Base-by-base conservation (phyloP, 1,139 yeast species). In the Candida buenavistaensis region DNA sequence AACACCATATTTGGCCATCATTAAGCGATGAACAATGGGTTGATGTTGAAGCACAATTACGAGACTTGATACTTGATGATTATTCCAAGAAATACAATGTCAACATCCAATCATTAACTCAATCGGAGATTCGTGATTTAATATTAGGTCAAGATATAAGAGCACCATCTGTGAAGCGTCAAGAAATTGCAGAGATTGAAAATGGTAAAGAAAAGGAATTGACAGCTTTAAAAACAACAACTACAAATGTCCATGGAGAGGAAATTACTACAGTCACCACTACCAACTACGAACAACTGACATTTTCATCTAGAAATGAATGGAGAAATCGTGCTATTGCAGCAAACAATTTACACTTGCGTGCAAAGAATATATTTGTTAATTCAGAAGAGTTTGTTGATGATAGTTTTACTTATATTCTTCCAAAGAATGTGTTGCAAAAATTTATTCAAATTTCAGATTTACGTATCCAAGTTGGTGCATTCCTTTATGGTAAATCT, bases 261-360 rank as follows among this genome's bases (percentile, higher is more conserved):
- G 95, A 90, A 50, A 90, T 94, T 51, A 82, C 85, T 25, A 94
- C 96, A 0, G 96, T 92, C 14, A 89, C 97, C 0, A 89, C 98
- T 0, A 80, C 94, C 14, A 80, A 80, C 46, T 90, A 86, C 54
- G 98, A 89, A 52, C 95, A 88, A 48, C 83, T 80, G 64, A 64
- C 82, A 3, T 92, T 92, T 54, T 72, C 82, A 27, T 87, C 97
- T 3, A 82, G 81, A 55, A 82, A 89, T 26, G 96, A 90, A 54
- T 92, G 99, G 99, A 75, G 97, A 48, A 75, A 75, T 39, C 67
- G 95, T 28, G 97, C 97, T 0, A 77, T 94, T 38, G 82, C 95
- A 1, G 75, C 95, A 0, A 75, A 86, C 33, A 74, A 79, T 47
- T 64, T 92, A 33, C 83, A 83, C 49, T 62, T 85, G 52, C 78